Conservation (phyloP, 495 filamentous ascomycete species). For the Lichenothelia convexa region DNA sequence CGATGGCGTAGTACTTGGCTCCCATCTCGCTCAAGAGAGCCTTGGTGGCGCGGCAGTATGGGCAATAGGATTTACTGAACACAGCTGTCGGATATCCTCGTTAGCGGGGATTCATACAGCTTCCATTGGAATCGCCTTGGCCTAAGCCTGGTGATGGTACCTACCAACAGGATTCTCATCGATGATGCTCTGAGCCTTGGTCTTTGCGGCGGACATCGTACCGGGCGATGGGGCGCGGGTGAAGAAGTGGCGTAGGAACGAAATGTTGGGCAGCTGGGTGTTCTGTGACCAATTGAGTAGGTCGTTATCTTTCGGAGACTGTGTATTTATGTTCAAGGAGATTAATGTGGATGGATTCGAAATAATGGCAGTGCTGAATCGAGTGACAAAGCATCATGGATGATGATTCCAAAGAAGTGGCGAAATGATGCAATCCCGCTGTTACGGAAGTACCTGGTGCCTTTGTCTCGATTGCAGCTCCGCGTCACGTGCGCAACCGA, state of each 20-base stretch:
- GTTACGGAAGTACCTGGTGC: no score
- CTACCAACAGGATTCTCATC: constrained; percentile 78
- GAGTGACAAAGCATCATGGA: no score
- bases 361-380: no score
- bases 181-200: constrained; percentile 72
- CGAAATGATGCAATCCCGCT: no score
- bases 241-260: constrained; percentile 63
- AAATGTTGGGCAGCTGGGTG: constrained; percentile 26
- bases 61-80: constrained; percentile 93
- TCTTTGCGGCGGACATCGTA: constrained; percentile 69
- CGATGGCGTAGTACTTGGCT: constrained; percentile 57
- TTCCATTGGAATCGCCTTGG: neutral
- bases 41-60: constrained; percentile 80
- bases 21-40: constrained; percentile 42
- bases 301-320: no score
- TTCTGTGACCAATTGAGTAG: no score
- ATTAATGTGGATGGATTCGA: no score
- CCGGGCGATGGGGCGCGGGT: constrained; percentile 37
- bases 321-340: no score
- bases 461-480: no score
- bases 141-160: constrained; percentile 16
- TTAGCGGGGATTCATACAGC: neutral
- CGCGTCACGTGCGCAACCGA: no score
- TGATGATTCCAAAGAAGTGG: no score
- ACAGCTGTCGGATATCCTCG: constrained; percentile 62